phyloP scores from a whole-genome alignment of 768 basidiomycete genomes.

The Pleurotus sapidus region DNA sequence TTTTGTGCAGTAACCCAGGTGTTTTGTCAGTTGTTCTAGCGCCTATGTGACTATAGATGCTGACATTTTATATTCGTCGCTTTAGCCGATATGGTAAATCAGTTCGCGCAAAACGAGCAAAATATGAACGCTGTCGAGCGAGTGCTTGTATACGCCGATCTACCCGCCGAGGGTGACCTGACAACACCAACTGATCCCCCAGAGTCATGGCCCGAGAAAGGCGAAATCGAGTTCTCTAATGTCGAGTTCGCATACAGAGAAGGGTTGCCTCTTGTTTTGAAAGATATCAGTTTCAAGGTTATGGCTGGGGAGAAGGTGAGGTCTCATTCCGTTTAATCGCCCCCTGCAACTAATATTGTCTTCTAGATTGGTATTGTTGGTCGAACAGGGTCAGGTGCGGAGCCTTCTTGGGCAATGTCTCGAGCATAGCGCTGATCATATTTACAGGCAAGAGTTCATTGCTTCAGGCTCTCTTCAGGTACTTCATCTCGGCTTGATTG shows the following conservation, averaged over 20 bases:
- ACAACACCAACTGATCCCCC: conserved; percentile 43
- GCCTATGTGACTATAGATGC: not conserved
- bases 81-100: conserved; percentile 50
- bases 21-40: conserved; percentile 36
- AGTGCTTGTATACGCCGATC: conserved; percentile 60
- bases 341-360: not conserved
- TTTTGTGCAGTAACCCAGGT: conserved; percentile 40
- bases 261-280: conserved; percentile 63
- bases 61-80: conserved; percentile 1
- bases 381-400: conserved; percentile 39
- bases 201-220: conserved; percentile 45
- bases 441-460: conserved; percentile 50
- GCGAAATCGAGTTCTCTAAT: conserved; percentile 51
- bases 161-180: conserved; percentile 50
- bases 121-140: conserved; percentile 76
- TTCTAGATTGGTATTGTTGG: conserved; percentile 44
- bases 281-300: conserved; percentile 56
- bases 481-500: not conserved
- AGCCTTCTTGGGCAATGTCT: too few relatives aligned
- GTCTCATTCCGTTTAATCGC: not conserved
- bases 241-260: conserved; percentile 57
- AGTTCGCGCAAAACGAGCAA: conserved; percentile 61
- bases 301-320: conserved; percentile 63
- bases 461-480: conserved; percentile 57
- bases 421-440: not conserved